phyloP scores from a whole-genome alignment of 1,284 basidiomycete species.

The Ceratobasidium sp. region DNA sequence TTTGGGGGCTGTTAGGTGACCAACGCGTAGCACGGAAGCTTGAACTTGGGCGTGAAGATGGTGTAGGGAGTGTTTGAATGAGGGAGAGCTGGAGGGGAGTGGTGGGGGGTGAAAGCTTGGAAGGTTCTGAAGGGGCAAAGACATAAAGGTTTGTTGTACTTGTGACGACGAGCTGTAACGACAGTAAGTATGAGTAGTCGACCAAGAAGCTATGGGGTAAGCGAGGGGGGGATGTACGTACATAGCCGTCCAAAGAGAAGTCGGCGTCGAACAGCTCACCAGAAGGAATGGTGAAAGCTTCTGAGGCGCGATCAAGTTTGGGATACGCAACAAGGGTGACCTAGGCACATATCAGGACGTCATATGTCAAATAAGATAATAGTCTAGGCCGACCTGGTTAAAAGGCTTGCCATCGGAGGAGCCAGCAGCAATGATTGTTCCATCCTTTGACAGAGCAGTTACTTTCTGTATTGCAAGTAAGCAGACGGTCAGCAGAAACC shows the following conservation, averaged over 20 bases:
- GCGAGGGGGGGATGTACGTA: conserved; percentile 53
- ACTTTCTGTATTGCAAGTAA: conserved; percentile 68
- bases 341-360: conserved; percentile 55
- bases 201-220: not conserved
- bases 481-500: conserved; percentile 44
- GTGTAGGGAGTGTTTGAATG: conserved; percentile 13
- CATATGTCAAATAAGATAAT: conserved; percentile 45
- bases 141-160: conserved; percentile 48
- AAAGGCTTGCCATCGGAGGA: conserved; percentile 59
- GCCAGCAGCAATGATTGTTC: conserved; percentile 68
- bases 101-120: conserved; percentile 28
- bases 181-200: not conserved
- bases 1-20: conserved; percentile 21
- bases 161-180: conserved; percentile 47
- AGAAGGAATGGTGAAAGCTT: conserved; percentile 62
- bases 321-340: conserved; percentile 76
- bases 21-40: conserved; percentile 32
- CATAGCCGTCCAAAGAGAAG: conserved; percentile 64
- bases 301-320: conserved; percentile 63
- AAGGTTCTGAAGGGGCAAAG: conserved; percentile 40
- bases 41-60: conserved; percentile 17
- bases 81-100: conserved; percentile 13
- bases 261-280: conserved; percentile 81
- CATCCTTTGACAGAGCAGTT: conserved; percentile 75
- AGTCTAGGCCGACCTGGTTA: conserved; percentile 58